Conservation (phyloP, 2,329 filamentous ascomycete species). For the Calonectria ilicicola region DNA sequence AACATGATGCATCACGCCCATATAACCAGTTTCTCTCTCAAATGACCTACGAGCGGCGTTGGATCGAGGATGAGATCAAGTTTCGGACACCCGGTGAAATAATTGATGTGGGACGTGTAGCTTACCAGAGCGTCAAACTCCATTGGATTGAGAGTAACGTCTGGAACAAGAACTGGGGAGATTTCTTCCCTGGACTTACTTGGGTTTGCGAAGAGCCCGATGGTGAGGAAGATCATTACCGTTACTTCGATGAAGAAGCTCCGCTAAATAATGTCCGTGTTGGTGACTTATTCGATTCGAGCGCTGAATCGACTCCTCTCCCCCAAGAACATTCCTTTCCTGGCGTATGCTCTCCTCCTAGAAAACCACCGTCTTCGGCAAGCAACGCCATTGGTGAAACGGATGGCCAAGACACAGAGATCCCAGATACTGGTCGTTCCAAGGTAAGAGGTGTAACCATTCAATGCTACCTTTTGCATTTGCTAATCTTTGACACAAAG, state of each 20-base stretch:
- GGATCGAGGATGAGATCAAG: constrained; percentile 22
- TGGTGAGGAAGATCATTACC: background rate
- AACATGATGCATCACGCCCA: constrained; percentile 28
- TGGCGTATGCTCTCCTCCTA: background rate
- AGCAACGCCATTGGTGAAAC: background rate
- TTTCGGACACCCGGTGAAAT: background rate
- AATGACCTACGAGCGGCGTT: constrained; percentile 23
- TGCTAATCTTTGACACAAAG: background rate
- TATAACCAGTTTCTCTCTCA: constrained; percentile 31
- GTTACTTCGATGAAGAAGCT: background rate
- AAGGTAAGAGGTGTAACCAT: background rate
- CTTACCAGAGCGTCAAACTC: constrained; percentile 23
- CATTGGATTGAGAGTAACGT: constrained; percentile 21
- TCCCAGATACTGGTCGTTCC: background rate
- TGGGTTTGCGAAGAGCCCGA: constrained; percentile 21
- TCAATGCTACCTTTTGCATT: background rate
- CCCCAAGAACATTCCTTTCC: background rate
- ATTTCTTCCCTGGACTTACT: constrained; percentile 3
- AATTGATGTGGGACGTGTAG: constrained; percentile 12
- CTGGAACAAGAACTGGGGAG: constrained; percentile 21
- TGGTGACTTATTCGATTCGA: background rate
- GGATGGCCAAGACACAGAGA: background rate
- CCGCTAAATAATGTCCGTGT: background rate
- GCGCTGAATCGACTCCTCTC: background rate
- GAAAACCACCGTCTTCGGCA: background rate